phyloP scores from a whole-genome alignment of 1,284 basidiomycete species.

The Fistulina hepatica region DNA sequence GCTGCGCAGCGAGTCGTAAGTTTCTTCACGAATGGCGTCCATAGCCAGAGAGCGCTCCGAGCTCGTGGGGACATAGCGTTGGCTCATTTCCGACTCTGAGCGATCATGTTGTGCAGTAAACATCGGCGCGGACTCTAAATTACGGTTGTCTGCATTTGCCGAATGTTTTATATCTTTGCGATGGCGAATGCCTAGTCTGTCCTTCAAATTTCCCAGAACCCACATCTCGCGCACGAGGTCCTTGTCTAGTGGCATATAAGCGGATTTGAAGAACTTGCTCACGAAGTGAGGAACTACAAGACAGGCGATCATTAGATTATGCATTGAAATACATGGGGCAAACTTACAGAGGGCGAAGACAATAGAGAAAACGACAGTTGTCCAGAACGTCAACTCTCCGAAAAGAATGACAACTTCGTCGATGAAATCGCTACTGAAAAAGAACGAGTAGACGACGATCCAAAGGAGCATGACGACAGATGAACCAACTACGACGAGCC shows the following conservation, averaged over 20 bases:
- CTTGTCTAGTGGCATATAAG: conserved; percentile 66
- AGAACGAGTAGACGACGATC: conserved; percentile 79
- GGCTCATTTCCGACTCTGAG: conserved; percentile 48
- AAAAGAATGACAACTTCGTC: conserved; percentile 69
- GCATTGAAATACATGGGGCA: conserved; percentile 17
- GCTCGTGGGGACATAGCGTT: conserved; percentile 31
- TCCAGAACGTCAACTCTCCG: conserved; percentile 75
- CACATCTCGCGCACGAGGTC: conserved; percentile 87
- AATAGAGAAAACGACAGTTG: conserved; percentile 58
- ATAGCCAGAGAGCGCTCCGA: conserved; percentile 14
- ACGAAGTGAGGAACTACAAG: conserved; percentile 58
- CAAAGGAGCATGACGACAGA: conserved; percentile 72
- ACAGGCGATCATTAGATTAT: conserved; percentile 2
- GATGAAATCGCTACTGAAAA: conserved; percentile 59
- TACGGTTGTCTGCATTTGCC: not conserved
- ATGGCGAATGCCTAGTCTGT: conserved; percentile 64
- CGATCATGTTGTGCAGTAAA: conserved; percentile 51
- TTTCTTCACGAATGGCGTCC: conserved; percentile 1
- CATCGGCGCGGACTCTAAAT: conserved; percentile 58
- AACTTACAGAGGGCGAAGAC: conserved; percentile 59
- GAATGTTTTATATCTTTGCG: conserved; percentile 33
- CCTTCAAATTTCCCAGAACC: conserved; percentile 78
- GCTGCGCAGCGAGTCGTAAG: not conserved
- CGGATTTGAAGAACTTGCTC: conserved; percentile 54
- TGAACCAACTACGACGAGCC: conserved; percentile 70